Evolutionary conservation across 2,329 filamentous ascomycete genomes (phyloP), one percentile per base, ranked within the genome.

Genomic region (Endoconidiophora laricicola): DNA sequence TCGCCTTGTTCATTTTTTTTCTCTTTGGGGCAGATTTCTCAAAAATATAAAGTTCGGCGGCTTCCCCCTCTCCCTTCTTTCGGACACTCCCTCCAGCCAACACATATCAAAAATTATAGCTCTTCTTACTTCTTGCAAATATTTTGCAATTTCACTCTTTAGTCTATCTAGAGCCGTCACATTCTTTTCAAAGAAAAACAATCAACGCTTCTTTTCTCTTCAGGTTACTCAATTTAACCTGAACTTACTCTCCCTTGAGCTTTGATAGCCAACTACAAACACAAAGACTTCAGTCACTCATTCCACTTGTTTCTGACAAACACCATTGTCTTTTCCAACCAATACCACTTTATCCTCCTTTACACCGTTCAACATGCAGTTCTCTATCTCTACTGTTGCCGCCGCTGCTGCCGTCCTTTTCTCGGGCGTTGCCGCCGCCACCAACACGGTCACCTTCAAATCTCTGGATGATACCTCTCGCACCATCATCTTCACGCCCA

Each of bases 361-460:
- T 42, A 39, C 29, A 23, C 12, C 39, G 16, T 18, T 33, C 45
- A 52, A 36, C 37, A 53, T 53, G 51, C 45, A 53, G 46, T 50
- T 53, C 51, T 53, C 47, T 43, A 22, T 36, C 12, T 12, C 29
- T 33, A 33, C 29, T 33, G 12, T 29, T 29, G 18, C 33, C n/a
- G 46, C 26, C 36, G 43, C 44, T 59, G 76, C 76, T 67, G 56
- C 66, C 58, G 63, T 62, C 54, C 58, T 69, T 58, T 57, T 72
- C 59, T 61, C 69, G 56, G 62, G 66, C 56, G 56, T 71, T 54
- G 60, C 66, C 54, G 66, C 70, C 56, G 72, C 70, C 52, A 61
- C 59, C 59, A 72, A 70, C 62, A 63, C 63, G 36, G 63, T 81
- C 58, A 75, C 71, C 56, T 79, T 81, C 65, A 58, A 70, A 62